phyloP scores from a whole-genome alignment of 2,329 filamentous ascomycete species.

The Fusarium sp. region DNA sequence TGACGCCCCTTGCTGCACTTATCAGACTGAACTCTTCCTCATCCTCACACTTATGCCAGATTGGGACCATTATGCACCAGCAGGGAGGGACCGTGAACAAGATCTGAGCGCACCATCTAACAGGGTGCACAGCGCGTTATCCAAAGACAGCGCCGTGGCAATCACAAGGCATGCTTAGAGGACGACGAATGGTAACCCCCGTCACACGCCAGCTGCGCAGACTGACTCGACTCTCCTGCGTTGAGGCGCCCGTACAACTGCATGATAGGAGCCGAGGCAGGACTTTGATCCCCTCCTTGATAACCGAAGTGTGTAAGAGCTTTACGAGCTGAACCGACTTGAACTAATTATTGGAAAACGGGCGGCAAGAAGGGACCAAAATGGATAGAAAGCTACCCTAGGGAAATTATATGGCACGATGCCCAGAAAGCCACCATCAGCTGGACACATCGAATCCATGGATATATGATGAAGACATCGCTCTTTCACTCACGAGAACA shows the following conservation, averaged over 20 bases:
- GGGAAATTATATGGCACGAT: slow-evolving; percentile 12
- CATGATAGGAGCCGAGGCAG: slow-evolving; percentile 26
- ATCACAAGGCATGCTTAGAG: slow-evolving; percentile 6
- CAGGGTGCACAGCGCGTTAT: background rate
- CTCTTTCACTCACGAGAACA: slow-evolving; percentile 20
- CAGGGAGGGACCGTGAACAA: slow-evolving; percentile 1
- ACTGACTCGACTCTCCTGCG: background rate
- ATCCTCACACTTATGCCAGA: background rate
- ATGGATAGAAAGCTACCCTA: background rate
- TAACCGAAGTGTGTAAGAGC: slow-evolving; percentile 19
- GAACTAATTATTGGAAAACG: slow-evolving; percentile 14
- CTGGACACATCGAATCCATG: background rate
- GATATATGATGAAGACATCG: slow-evolving; percentile 32
- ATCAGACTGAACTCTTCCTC: background rate
- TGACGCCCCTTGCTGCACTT: background rate
- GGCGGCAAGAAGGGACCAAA: slow-evolving; percentile 5
- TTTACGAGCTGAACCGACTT: slow-evolving; percentile 29
- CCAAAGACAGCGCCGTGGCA: background rate
- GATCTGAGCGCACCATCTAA: background rate
- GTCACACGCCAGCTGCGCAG: background rate
- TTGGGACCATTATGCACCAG: slow-evolving; percentile 13
- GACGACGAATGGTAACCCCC: background rate
- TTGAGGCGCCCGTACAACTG: slow-evolving; percentile 31
- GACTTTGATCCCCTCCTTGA: slow-evolving; percentile 7
- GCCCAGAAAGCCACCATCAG: background rate